phyloP scores from a whole-genome alignment of 768 basidiomycete species.

The Tricholoma sp. region DNA sequence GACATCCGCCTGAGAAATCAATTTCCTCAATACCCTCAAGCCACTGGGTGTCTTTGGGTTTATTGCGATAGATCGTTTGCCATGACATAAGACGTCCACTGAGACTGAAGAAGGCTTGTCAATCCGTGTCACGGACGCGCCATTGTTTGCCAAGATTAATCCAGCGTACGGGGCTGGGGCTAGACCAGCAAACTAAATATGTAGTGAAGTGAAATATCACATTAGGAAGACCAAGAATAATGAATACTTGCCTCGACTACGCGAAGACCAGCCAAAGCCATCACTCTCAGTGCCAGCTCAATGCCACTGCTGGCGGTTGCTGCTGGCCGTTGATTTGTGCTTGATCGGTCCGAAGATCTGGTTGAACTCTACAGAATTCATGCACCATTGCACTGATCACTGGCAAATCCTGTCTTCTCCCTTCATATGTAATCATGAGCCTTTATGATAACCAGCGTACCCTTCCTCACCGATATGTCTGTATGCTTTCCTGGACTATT shows the following conservation, averaged over 20 bases:
- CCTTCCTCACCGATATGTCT: too few species aligned
- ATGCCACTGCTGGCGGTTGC: too few species aligned
- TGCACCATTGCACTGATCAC: too few species aligned
- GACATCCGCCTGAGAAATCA: conserved; percentile 68
- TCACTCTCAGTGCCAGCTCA: too few species aligned
- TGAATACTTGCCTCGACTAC: conserved; percentile 19
- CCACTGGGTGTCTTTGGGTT: conserved; percentile 62
- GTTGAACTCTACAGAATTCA: too few species aligned
- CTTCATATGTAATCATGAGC: too few species aligned
- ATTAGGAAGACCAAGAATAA: neutral
- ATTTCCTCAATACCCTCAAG: conserved; percentile 44
- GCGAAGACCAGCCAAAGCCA: conserved; percentile 17
- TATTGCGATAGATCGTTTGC: conserved; percentile 72
- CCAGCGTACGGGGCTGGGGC: conserved; percentile 82
- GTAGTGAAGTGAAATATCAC: neutral
- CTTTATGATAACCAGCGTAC: too few species aligned
- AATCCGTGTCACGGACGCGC: conserved; percentile 71
- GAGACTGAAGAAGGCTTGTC: conserved; percentile 51
- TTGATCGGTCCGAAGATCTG: too few species aligned
- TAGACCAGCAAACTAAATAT: conserved; percentile 67
- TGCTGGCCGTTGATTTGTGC: too few species aligned
- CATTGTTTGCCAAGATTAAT: conserved; percentile 73
- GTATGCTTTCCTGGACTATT: too few species aligned
- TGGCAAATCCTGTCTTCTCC: too few species aligned
- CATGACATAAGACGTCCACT: conserved; percentile 55